Evolutionary conservation across 805 yeast species (phyloP).

Genomic region (Cyberlindnera suaveolens): DNA sequence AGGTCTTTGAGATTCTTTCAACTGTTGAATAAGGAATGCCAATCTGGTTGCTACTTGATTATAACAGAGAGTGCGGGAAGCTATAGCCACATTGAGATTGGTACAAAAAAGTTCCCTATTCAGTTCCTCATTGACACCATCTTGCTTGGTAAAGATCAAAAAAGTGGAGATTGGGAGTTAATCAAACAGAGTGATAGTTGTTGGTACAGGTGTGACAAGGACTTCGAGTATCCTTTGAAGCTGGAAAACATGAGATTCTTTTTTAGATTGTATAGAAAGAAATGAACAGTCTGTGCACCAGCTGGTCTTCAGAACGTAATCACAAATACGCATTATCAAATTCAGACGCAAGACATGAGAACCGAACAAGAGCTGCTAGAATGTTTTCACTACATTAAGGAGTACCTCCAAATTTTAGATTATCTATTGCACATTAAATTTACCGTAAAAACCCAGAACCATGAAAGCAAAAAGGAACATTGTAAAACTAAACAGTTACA

Average conservation of each 20-base stretch:
- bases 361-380: too few relatives aligned
- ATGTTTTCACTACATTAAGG: background rate
- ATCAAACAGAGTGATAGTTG: slow-evolving; percentile 64
- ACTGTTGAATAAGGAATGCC: slow-evolving; percentile 42
- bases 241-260: slow-evolving; percentile 87
- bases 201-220: slow-evolving; percentile 65
- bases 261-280: slow-evolving; percentile 63
- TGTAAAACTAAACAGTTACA: slow-evolving; percentile 10
- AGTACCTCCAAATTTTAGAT: background rate
- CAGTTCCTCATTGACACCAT: slow-evolving; percentile 74
- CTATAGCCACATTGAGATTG: slow-evolving; percentile 72
- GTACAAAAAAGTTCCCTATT: slow-evolving; percentile 73
- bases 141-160: slow-evolving; percentile 44
- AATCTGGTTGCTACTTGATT: slow-evolving; percentile 51
- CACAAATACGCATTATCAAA: too few relatives aligned
- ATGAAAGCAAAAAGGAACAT: slow-evolving; percentile 9
- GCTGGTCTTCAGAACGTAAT: too few relatives aligned
- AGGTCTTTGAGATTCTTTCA: slow-evolving; percentile 57
- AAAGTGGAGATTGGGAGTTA: slow-evolving; percentile 57
- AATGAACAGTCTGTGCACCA: slow-evolving; percentile 15
- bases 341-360: too few relatives aligned
- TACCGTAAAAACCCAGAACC: slow-evolving; percentile 13
- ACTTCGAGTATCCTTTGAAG: slow-evolving; percentile 56
- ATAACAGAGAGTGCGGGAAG: slow-evolving; percentile 89
- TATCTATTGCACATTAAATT: slow-evolving; percentile 17